Evolutionary conservation across 2,329 filamentous ascomycete species (phyloP), one percentile per base, ranked within the genome.

Genomic region (Fusarium bactridioides): DNA sequence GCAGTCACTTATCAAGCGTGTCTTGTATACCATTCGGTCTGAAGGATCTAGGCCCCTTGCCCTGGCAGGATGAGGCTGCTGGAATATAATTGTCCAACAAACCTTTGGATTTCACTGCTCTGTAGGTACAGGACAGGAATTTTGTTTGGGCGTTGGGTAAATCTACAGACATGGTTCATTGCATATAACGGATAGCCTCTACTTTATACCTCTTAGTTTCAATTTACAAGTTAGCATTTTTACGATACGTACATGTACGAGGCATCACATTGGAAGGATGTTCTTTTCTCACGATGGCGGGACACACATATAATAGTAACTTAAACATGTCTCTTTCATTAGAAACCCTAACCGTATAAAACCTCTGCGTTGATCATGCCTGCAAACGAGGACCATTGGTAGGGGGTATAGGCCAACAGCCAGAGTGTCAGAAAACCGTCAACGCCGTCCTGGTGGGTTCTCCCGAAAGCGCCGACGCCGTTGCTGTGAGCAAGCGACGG

Each of bases 381-480:
- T 80, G 78, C 76, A 76, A 78, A 76, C 72, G 75, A 78, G 77
- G 74, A 78, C 76, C 79, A 76, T 81, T 65, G 78, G 74, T 76
- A 76, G 76, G 78, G 80, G 82, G 82, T 83, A 83, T 83, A 82
- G 80, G 80, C 80, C 81, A 79, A 79, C 80, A 82, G 79, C 79
- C 80, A 80, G 76, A 76, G 78, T 79, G 77, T 80, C 76, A 81
- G 76, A 82, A 82, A 81, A 79, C 78, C 82, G 76, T 81, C 80
- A 83, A 83, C 82, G 82, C 82, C 82, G 78, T 81, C 76, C 76
- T 74, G 74, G 78, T 79, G 78, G 76, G 65, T 78, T 77, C 67
- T 73, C 73, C 69, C 70, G 61, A 74, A 63, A 68, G 67, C 71
- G 69, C 73, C 67, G 69, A 64, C 62, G 73, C 68, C 64, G 61